Evolutionary conservation across 2,329 filamentous ascomycete species (phyloP), one percentile per base, ranked within the genome.

Genomic region (Penicillium sp.): DNA sequence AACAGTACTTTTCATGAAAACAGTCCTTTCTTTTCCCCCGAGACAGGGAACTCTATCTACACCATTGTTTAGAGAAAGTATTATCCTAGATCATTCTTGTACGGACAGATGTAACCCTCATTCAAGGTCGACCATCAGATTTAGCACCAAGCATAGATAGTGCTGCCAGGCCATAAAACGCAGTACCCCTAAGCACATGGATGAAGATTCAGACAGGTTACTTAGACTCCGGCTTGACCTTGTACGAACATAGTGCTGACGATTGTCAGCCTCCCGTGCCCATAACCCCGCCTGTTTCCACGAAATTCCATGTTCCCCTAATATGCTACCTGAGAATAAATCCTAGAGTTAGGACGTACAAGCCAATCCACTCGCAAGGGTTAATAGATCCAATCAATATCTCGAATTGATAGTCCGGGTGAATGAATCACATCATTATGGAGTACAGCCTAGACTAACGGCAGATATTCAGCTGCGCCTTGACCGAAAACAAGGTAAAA

Each of bases 171-270:
- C 11, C 13, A 24, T 5, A n/a, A 7, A 2, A n/a, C 18, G 13
- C n/a, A 31, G 6, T 22, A 11, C 4, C 31, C 9, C 35, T 14
- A 40, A 44, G 6, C 24, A 43, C 43, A 11, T 5, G 24, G 24
- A 26, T 26, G n/a, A 26, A n/a, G 10, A 26, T 20, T 13, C 26
- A n/a, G n/a, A 39, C 9, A 29, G 8, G 6, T 34, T 24, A 26
- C 48, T 55, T 48, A 46, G 11, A 48, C 6, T 29, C 37, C 32
- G 24, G 18, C 24, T 32, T 22, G 43, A 16, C 32, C 14, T 55
- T 61, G 53, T 50, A 63, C 57, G 54, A 63, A 59, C 59, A 60
- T 54, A 61, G 61, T 63, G 57, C 61, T 64, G 57, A 63, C 58
- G 24, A 53, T 24, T 37, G 39, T 50, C 39, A 55, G 59, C 60